Evolutionary conservation across 2,329 filamentous ascomycete genomes (phyloP).

Genomic region (Lojkania enalia): DNA sequence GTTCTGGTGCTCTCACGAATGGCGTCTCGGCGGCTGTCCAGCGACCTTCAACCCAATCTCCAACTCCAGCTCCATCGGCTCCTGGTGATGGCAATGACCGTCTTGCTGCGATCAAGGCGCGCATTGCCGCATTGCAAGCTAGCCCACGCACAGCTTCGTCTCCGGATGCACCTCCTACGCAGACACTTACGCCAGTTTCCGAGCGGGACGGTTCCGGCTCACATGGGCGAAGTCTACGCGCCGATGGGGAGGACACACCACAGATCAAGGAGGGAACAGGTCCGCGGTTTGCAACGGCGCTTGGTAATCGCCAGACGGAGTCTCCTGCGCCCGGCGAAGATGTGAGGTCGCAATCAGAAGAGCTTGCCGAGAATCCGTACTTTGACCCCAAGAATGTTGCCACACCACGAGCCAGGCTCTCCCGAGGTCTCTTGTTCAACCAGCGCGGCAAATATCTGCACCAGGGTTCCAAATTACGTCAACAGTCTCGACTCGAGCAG

Average conservation of each 20-base stretch:
- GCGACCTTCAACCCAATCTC: slow-evolving; percentile 9
- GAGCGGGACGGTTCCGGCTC: too few species aligned
- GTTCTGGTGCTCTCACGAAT: neutral
- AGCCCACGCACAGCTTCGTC: slow-evolving; percentile 34
- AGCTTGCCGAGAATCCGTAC: slow-evolving; percentile 76
- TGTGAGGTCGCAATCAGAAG: slow-evolving; percentile 50
- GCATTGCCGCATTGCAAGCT: slow-evolving; percentile 62
- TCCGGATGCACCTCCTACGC: slow-evolving; percentile 50
- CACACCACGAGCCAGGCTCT: slow-evolving; percentile 61
- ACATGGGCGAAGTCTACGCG: too few species aligned
- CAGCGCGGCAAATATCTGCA: slow-evolving; percentile 97
- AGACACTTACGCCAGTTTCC: too few species aligned
- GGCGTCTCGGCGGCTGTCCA: neutral
- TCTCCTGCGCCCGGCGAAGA: slow-evolving; percentile 41
- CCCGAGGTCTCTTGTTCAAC: slow-evolving; percentile 84
- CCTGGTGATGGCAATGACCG: slow-evolving; percentile 18
- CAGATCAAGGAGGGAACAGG: too few species aligned
- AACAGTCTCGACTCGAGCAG: slow-evolving; percentile 84
- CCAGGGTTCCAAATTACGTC: slow-evolving; percentile 84
- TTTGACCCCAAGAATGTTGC: slow-evolving; percentile 71
- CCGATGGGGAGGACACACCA: too few species aligned
- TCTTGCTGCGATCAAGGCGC: slow-evolving; percentile 46
- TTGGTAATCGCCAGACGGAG: slow-evolving; percentile 25
- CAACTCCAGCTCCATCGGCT: slow-evolving; percentile 15
- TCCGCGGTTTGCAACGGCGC: too few species aligned